phyloP scores from a whole-genome alignment of 2,329 filamentous ascomycete species.

The Sporothrix schenckii region DNA sequence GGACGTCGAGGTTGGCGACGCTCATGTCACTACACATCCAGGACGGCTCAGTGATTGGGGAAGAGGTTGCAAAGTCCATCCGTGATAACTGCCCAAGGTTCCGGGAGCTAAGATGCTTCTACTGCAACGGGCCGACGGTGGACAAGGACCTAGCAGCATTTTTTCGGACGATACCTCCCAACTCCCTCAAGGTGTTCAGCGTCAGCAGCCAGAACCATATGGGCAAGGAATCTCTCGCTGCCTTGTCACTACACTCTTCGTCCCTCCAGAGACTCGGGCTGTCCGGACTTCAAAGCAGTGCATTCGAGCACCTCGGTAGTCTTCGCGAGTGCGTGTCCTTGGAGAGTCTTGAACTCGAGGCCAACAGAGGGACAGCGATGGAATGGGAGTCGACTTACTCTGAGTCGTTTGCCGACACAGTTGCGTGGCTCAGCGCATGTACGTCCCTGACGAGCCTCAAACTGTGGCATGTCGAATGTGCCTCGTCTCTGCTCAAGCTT shows the following conservation, averaged over 20 bases:
- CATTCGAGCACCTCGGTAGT: conserved; percentile 41
- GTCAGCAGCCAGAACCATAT: conserved; percentile 60
- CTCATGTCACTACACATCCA: conserved; percentile 63
- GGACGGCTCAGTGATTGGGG: conserved; percentile 62
- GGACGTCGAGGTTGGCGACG: conserved; percentile 61
- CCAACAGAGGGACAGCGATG: conserved; percentile 34
- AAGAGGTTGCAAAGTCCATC: conserved; percentile 58
- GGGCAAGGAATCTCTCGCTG: conserved; percentile 57
- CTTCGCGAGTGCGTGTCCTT: conserved; percentile 44
- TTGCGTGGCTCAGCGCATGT: conserved; percentile 46
- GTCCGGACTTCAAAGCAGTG: conserved; percentile 39
- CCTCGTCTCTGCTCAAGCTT: conserved; percentile 55
- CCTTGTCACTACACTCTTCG: conserved; percentile 50
- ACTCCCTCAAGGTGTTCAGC: conserved; percentile 62
- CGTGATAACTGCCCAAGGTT: conserved; percentile 63
- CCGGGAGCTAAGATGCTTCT: conserved; percentile 61
- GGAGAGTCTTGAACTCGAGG: conserved; percentile 44
- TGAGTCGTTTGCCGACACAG: conserved; percentile 40
- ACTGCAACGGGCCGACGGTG: conserved; percentile 48
- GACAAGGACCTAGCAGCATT: conserved; percentile 63
- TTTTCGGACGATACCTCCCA: conserved; percentile 56
- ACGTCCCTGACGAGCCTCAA: conserved; percentile 53
- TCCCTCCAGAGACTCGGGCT: conserved; percentile 45
- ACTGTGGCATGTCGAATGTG: conserved; percentile 55
- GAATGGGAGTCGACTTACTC: conserved; percentile 37